phyloP scores from a whole-genome alignment of 1,139 yeast genomes.

The Yamadazyma dendronema region DNA sequence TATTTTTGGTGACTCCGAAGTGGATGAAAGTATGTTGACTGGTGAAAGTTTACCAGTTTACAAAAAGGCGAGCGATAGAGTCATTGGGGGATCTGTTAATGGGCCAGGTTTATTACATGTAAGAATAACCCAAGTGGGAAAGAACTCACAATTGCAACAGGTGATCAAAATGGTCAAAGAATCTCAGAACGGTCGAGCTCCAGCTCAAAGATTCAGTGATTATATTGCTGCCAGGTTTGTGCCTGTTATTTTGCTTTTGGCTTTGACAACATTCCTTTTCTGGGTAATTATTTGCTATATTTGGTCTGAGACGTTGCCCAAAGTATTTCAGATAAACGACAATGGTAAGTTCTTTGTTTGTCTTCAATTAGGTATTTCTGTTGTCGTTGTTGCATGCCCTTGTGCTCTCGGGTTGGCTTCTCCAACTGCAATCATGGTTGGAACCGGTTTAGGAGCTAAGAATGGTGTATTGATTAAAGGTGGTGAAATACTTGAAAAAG shows the following conservation, averaged over 20 bases:
- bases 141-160: slow-evolving; percentile 81
- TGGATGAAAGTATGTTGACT: slow-evolving; percentile 85
- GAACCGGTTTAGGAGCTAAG: slow-evolving; percentile 92
- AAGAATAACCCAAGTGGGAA: slow-evolving; percentile 68
- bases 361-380: slow-evolving; percentile 84
- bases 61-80: slow-evolving; percentile 57
- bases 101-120: slow-evolving; percentile 73
- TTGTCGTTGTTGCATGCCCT: slow-evolving; percentile 96
- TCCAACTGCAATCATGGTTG: slow-evolving; percentile 98
- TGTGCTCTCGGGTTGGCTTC: slow-evolving; percentile 97
- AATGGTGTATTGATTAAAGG: slow-evolving; percentile 92
- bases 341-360: slow-evolving; percentile 68
- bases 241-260: slow-evolving; percentile 63
- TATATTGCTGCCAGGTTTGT: slow-evolving; percentile 83
- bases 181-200: slow-evolving; percentile 87
- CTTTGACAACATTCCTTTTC: slow-evolving; percentile 61
- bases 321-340: slow-evolving; percentile 48
- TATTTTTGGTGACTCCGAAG: slow-evolving; percentile 72
- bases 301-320: slow-evolving; percentile 45
- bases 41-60: slow-evolving; percentile 83
- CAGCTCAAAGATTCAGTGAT: slow-evolving; percentile 89
- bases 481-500: slow-evolving; percentile 81
- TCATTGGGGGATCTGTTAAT: slow-evolving; percentile 91
- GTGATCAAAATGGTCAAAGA: slow-evolving; percentile 83
- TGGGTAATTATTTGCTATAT: slow-evolving; percentile 55